Evolutionary conservation across 139 green algal genomes (phyloP), one percentile per base, ranked within the genome.

Genomic region (Coelastrella sp.): DNA sequence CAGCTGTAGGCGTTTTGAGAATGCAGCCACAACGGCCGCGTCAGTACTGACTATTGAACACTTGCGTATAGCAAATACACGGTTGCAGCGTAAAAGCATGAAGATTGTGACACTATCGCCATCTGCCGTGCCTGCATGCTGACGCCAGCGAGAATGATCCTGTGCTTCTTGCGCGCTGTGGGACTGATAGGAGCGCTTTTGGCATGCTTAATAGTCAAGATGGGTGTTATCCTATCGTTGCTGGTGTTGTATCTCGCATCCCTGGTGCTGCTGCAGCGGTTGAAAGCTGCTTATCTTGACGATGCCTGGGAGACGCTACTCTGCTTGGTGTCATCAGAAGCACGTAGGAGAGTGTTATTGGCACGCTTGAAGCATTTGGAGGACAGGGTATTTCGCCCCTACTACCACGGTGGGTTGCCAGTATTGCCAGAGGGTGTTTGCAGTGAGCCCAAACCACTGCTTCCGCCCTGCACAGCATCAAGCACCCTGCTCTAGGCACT

Each of bases 331-430:
- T 77, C 43, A 2, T 21, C 21, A 59, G 68, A 77, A 30, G 68
- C 68, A 77, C 37, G 68, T 4, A 48, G n/a, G 57, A 45, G 38
- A 3, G 38, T 25, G 0, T 53, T 77, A 4, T 17, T 77, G 37
- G 4, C 19, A 23, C 21, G 40, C 23, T 21, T 77, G 4, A 53
- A 15, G 7, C 68, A 60, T 59, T 38, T 77, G 23, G 19, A 77
- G 38, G 38, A 9, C 23, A 57, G 35, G 40, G 19, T 2, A 8
- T 77, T 77, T 21, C 68, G 57, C 38, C 38, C 43, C 11, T 77
- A 77, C 68, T 77, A 77, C 17, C 68, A 77, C 21, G 68, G 68
- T 77, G 27, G 37, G 68, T 34, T 59, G 45, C 68, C 53, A 38
- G 37, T 19, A 59, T 21, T 15, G n/a, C 8, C 66, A 15, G 21